Base-by-base conservation (phyloP, 192 early-diverging fungal genomes). In the Coemansia nantahalensis region DNA sequence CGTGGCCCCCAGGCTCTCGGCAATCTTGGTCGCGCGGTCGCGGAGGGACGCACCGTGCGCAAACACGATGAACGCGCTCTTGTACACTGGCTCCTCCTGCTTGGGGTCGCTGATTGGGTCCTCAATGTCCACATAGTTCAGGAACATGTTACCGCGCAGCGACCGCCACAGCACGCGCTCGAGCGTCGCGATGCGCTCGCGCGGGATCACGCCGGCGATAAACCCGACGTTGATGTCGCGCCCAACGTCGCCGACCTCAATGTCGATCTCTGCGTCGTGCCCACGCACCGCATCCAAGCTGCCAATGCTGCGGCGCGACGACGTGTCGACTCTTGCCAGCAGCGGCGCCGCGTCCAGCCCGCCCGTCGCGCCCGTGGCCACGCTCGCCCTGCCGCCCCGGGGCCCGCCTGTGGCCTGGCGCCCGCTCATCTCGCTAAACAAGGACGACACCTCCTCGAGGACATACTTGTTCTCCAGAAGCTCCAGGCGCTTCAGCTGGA, bases 31-130 rank as follows among this genome's bases (percentile, higher is more conserved):
- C 45, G 95, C 94, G 51, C 97, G 93, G 60, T 80, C 80, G 28
- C 96, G 73, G 56, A 98, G 80, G 62, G 94, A 89, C 45, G 80
- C 75, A 44, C 97, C 97, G 56, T 99, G 97, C 9, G 95, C 93
- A 84, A 99, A 99, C 52, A 99, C 91, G 47, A 94, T 86, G 62
- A 99, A 98, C 6, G 97, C 97, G 59, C 90, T 95, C 82, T 99
- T 99, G 54, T 93, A 84, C 5, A 97, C 86, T 9, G 81, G 59
- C 55, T 89, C 86, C 58, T 98, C 95, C 1, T 85, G 88, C 42
- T 79, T 83, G 9, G 95, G 95, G 57, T 99, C 97, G 36, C 82
- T 75, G 58, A 99, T 92, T 7, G 85, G 82, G 62, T 98, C 97
- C 35, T 92, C 92, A 58, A 99, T 96, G 57, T 97, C 95, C 4